These are phyloP conservation scores for Trichoderma gracile DNA, from an alignment of 2,329 filamentous ascomycete species.

Conservation along the genomic window DNA sequence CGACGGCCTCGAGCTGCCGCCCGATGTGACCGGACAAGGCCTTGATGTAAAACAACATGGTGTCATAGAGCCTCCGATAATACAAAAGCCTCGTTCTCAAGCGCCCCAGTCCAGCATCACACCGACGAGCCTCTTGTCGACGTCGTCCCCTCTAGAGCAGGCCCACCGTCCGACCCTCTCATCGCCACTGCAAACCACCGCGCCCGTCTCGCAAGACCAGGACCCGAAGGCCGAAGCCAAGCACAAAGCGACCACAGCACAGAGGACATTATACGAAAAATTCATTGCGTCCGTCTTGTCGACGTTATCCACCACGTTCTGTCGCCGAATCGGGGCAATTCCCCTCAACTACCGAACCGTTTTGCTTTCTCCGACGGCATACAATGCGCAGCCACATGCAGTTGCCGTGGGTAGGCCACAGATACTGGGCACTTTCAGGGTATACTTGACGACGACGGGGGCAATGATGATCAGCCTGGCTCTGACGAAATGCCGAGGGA, in stretches of 20 bases:
- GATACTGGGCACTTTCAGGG: constrained; percentile 52
- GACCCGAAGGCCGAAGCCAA: constrained; percentile 33
- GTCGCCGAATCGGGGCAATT: constrained; percentile 49
- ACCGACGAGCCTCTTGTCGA: constrained; percentile 50
- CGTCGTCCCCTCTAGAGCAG: constrained; percentile 43
- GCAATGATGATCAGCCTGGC: constrained; percentile 53
- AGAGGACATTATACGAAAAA: constrained; percentile 53
- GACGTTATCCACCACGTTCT: constrained; percentile 53
- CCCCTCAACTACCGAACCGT: constrained; percentile 56
- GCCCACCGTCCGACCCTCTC: constrained; percentile 32
- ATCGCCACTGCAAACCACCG: constrained; percentile 25
- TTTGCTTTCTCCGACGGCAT: constrained; percentile 43
- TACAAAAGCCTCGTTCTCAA: constrained; percentile 48
- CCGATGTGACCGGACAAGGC: constrained; percentile 48
- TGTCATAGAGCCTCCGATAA: constrained; percentile 49
- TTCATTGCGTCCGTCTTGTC: constrained; percentile 56
- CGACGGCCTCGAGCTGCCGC: constrained; percentile 39
- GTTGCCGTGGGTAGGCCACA: constrained; percentile 30
- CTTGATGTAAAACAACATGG: constrained; percentile 53
- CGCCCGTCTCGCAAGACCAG: constrained; percentile 30
- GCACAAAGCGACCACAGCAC: constrained; percentile 30
- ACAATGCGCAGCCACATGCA: constrained; percentile 28
- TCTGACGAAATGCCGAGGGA: constrained; percentile 49
- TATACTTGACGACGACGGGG: constrained; percentile 58
- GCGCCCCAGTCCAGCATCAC: constrained; percentile 46